Evolutionary conservation across 495 filamentous ascomycete species (phyloP), one percentile per base, ranked within the genome.

Genomic region (Aspergillus mulundensis): DNA sequence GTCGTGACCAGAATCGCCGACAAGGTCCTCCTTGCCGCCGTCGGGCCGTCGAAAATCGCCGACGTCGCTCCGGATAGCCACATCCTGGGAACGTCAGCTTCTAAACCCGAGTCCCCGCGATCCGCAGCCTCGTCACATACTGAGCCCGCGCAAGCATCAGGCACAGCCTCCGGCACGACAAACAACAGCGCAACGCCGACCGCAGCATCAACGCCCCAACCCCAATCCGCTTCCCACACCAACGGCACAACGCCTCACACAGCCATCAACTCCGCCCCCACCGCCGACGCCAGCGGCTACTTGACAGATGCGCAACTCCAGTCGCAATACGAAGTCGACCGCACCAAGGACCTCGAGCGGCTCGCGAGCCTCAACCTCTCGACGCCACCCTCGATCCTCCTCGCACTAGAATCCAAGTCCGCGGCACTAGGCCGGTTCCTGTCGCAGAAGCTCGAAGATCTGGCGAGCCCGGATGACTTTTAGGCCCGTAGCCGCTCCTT

Each of bases 401-500:
- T 78, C 7, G 75, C 75, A 0, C 53, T 78, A 18, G 75, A 78
- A 45, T 76, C 75, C 16, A 78, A 78, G 53, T 78, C 73, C 24
- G 75, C 75, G 0, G 75, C 73, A 11, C 58, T 78, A 20, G 75
- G 69, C 3, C 63, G 67, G 14, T 78, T 78, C 48, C 63, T 78
- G 6, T 63, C 69, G 1, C 67, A 74, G 47, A 78, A 78, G 45
- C 19, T 78, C n/a, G 52, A 64, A 48, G 75, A 76, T 54, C 53
- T 78, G 15, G 72, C 75, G 48, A 74, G 72, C 39, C 75, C 75
- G 1, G 75, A 78, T 40, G 75, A 78, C 57, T 78, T 78, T 49
- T 78, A 57, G 66, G 25, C 4, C 25, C 8, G 25, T 8, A 8
- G 25, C n/a, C n/a, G n/a, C n/a, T n/a, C n/a, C n/a, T n/a, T n/a